phyloP scores from a whole-genome alignment of 2,329 filamentous ascomycete species.

The Hortaea werneckii region DNA sequence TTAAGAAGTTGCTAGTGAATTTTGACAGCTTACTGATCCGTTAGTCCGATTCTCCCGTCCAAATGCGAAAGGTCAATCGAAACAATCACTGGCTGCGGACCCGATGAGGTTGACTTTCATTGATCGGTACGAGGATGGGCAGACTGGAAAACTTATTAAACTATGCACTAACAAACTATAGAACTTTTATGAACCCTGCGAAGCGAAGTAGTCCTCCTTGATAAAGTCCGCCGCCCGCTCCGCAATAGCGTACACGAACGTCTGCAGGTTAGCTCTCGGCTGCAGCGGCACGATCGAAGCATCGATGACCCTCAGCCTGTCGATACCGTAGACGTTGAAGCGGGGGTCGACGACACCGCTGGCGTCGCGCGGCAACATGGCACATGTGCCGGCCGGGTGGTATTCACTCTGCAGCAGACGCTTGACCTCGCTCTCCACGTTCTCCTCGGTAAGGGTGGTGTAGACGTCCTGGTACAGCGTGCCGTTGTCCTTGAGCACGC shows the following conservation, averaged over 20 bases:
- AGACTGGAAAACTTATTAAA: no score
- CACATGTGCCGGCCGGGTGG: slow-evolving; percentile 19
- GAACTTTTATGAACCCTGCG: no score
- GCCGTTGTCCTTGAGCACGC: slow-evolving; percentile 27
- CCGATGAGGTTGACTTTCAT: no score
- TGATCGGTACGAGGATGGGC: no score
- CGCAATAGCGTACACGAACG: slow-evolving; percentile 22
- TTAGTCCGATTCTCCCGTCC: no score
- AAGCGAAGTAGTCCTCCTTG: slow-evolving; percentile 16
- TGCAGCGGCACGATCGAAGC: slow-evolving; percentile 19
- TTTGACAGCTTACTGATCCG: no score
- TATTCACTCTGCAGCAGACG: slow-evolving; percentile 25
- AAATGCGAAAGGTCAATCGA: no score
- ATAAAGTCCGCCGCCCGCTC: slow-evolving; percentile 25
- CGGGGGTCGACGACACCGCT: slow-evolving; percentile 18
- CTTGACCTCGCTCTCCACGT: slow-evolving; percentile 15
- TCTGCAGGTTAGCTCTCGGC: slow-evolving; percentile 19
- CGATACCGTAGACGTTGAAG: slow-evolving; percentile 15
- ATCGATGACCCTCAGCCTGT: slow-evolving; percentile 19
- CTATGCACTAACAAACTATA: no score
- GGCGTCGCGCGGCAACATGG: slow-evolving; percentile 14
- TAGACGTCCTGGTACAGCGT: slow-evolving; percentile 28
- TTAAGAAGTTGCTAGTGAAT: no score
- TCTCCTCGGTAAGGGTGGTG: slow-evolving; percentile 24
- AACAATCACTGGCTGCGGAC: no score